Percentiles rank a stretch among this genome's conserved stretches.
These are phyloP conservation scores for Phytophthora melonis DNA, from an alignment of 352 stramenopile species.

Conservation along the genomic window DNA sequence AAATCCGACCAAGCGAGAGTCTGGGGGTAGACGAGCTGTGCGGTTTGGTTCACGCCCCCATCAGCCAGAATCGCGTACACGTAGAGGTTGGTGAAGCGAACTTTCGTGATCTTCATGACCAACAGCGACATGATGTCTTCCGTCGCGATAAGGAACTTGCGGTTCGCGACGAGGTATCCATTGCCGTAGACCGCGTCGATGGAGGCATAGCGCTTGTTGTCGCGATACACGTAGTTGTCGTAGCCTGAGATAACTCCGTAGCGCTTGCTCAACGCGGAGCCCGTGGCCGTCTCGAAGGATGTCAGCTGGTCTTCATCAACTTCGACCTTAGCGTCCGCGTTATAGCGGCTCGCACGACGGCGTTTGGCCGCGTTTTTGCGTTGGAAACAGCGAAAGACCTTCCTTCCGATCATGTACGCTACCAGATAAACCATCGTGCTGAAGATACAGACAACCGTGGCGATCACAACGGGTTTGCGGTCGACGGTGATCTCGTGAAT, in stretches of 20 bases:
- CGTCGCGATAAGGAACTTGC: constrained; percentile 45
- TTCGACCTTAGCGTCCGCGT: not conserved
- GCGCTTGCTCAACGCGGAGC: constrained; percentile 26
- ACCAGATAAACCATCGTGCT: constrained; percentile 23
- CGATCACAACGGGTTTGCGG: constrained; percentile 15
- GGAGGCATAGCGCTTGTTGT: constrained; percentile 43
- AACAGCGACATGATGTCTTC: constrained; percentile 41
- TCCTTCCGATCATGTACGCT: constrained; percentile 36
- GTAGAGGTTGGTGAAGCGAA: constrained; percentile 41
- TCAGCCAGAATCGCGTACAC: constrained; percentile 38
- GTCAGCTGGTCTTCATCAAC: constrained; percentile 14
- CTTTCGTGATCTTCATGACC: constrained; percentile 43
- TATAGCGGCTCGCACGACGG: not conserved
- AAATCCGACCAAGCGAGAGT: constrained; percentile 37
- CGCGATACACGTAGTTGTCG: constrained; percentile 46
- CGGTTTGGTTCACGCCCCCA: constrained; percentile 44
- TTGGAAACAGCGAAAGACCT: constrained; percentile 25
- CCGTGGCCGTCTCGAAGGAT: constrained; percentile 35
- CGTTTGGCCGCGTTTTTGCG: not conserved
- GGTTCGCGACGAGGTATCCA: constrained; percentile 45
- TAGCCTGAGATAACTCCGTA: constrained; percentile 49
- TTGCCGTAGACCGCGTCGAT: constrained; percentile 50
- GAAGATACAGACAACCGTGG: constrained; percentile 36
- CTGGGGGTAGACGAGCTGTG: constrained; percentile 37
- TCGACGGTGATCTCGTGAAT: constrained; percentile 24